Evolutionary conservation across 352 stramenopile genomes (phyloP), one percentile per base, ranked within the genome.

Genomic region (Globisporangium carolinianum): DNA sequence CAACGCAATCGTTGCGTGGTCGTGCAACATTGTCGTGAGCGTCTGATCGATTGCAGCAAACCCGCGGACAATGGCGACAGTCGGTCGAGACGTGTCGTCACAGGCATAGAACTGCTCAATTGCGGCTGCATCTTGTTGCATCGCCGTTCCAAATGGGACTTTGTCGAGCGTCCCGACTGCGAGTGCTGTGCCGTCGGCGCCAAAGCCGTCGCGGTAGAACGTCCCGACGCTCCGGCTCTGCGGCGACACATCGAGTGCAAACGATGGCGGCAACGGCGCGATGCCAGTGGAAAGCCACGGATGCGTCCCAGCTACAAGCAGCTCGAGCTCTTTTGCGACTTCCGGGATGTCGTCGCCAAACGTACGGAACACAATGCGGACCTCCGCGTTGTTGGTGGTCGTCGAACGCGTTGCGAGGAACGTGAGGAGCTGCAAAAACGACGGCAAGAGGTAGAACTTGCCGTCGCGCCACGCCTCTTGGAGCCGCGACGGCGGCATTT

Each of bases 361-460:
- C 3, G 83, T 94, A 24, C 84, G 79, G 61, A 91, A 91, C 38
- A 91, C 74, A 7, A 94, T 64, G 51, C 80, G 80, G 43, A 87
- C 66, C 48, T 86, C 68, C 48, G 48, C 48, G 68, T 43, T 8
- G 50, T 55, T 32, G 72, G 45, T 18, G 65, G 32, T n/a, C 36
- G 17, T 43, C 36, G 17, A 15, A 12, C 24, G 24, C 24, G n/a
- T 24, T 0, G 72, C 68, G 9, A 93, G 61, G 61, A 76, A 80
- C 38, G 71, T 58, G 15, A 94, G 60, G 48, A 94, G 86, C 5
- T 75, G 60, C 18, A 94, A 55, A 51, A 94, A 94, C 9, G 85
- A 94, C 47, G 85, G 85, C 43, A 94, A 61, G 57, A 94, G 51
- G 55, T 92, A 93, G 68, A 89, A 94, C n/a, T 71, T 70, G 35